phyloP scores from a whole-genome alignment of 2,329 filamentous ascomycete genomes.

The Monilinia laxa region DNA sequence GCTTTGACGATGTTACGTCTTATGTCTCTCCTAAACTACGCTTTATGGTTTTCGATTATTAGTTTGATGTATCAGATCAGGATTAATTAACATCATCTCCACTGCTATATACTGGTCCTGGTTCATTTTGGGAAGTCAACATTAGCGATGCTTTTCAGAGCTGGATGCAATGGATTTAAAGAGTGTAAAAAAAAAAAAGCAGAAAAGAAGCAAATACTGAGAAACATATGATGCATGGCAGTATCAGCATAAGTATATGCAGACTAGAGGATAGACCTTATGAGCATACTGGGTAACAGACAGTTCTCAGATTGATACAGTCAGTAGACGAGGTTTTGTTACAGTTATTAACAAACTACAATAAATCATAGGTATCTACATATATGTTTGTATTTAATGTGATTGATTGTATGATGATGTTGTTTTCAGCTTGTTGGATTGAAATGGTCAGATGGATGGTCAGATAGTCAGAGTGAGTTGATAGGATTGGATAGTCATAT shows the following conservation, averaged over 20 bases:
- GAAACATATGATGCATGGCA: slow-evolving; percentile 1
- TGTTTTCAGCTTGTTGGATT: neutral
- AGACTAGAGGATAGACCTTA: neutral
- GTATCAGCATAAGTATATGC: slow-evolving; percentile 11
- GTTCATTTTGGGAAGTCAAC: slow-evolving; percentile 18
- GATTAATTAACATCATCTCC: slow-evolving; percentile 35
- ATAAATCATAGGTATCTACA: slow-evolving; percentile 1
- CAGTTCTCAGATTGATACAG: slow-evolving; percentile 1
- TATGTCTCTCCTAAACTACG: slow-evolving; percentile 37
- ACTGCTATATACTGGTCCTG: slow-evolving; percentile 24
- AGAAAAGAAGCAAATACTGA: slow-evolving; percentile 7
- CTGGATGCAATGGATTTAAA: slow-evolving; percentile 8
- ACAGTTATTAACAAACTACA: neutral
- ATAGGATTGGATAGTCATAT: neutral
- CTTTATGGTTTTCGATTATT: slow-evolving; percentile 32
- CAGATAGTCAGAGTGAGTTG: neutral
- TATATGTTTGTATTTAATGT: neutral
- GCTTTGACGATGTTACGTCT: slow-evolving; percentile 41
- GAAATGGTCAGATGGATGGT: neutral
- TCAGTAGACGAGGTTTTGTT: slow-evolving; percentile 1
- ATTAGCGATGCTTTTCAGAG: slow-evolving; percentile 14
- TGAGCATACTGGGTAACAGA: neutral
- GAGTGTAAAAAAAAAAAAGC: neutral
- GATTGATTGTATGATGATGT: neutral
- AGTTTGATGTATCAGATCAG: slow-evolving; percentile 39